Conservation (phyloP, 768 basidiomycete genomes). For the Pleurotus giganteus region DNA sequence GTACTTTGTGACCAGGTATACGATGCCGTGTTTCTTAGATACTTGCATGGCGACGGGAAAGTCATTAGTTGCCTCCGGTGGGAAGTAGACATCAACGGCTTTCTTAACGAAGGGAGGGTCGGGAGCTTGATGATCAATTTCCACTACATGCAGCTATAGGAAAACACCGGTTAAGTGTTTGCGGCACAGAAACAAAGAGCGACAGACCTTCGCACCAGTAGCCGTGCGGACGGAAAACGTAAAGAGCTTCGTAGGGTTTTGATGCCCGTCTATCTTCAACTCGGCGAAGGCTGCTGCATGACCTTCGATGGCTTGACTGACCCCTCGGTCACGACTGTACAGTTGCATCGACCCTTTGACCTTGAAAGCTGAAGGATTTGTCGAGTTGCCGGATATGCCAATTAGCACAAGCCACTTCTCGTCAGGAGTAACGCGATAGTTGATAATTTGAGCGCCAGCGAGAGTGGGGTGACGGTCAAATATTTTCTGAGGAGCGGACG, state of each 20-base stretch:
- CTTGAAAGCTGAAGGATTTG: slow-evolving; percentile 95
- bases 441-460: slow-evolving; percentile 94
- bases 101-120: slow-evolving; percentile 96
- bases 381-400: slow-evolving; percentile 89
- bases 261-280: slow-evolving; percentile 86
- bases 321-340: slow-evolving; percentile 88
- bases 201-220: slow-evolving; percentile 91
- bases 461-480: slow-evolving; percentile 97
- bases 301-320: slow-evolving; percentile 97
- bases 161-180: slow-evolving; percentile 6
- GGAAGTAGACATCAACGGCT: slow-evolving; percentile 98
- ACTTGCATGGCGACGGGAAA: slow-evolving; percentile 99
- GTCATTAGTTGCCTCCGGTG: slow-evolving; percentile 95
- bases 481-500: slow-evolving; percentile 83
- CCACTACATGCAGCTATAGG: slow-evolving; percentile 91
- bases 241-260: slow-evolving; percentile 86
- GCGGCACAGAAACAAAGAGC: neutral
- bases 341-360: slow-evolving; percentile 98
- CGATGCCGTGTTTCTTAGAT: slow-evolving; percentile 93
- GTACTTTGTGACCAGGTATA: slow-evolving; percentile 97
- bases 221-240: slow-evolving; percentile 94
- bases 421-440: slow-evolving; percentile 89
- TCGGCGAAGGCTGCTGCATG: slow-evolving; percentile 97
- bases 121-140: slow-evolving; percentile 93
- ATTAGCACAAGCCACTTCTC: slow-evolving; percentile 98